Percentiles rank a stretch among this genome's conserved stretches.
Evolutionary conservation across 2,329 filamentous ascomycete species (phyloP).

Genomic region (Fusarium brevicatenulatum): DNA sequence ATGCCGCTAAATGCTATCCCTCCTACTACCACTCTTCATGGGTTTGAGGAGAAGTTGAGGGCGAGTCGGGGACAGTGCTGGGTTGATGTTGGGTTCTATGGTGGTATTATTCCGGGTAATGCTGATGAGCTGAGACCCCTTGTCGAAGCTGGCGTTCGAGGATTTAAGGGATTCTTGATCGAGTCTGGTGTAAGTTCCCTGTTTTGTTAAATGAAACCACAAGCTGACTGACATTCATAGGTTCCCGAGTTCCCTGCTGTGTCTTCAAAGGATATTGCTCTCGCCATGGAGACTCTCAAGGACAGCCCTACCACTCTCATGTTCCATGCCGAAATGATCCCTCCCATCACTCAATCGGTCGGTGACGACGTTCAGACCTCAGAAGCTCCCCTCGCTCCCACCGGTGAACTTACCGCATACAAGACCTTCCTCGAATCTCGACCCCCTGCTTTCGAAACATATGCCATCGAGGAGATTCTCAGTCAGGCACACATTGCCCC

Average conservation of each 20-base stretch:
- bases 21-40: conserved; percentile 88
- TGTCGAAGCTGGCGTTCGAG: conserved; percentile 85
- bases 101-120: conserved; percentile 93
- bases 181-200: conserved; percentile 82
- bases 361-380: conserved; percentile 80
- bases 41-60: conserved; percentile 84
- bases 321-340: conserved; percentile 99
- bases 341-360: conserved; percentile 82
- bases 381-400: conserved; percentile 74
- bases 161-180: conserved; percentile 98
- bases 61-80: conserved; percentile 91
- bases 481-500: conserved; percentile 83
- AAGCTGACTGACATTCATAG: conserved; percentile 62
- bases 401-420: conserved; percentile 80
- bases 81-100: conserved; percentile 99
- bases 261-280: conserved; percentile 78
- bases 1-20: conserved; percentile 99
- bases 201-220: no score
- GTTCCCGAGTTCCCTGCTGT: conserved; percentile 96
- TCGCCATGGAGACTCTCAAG: conserved; percentile 83
- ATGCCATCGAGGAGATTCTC: conserved; percentile 87
- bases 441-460: conserved; percentile 89
- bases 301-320: conserved; percentile 89
- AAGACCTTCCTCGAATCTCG: conserved; percentile 91
- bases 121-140: conserved; percentile 79